phyloP scores from a whole-genome alignment of 441 rosid genomes.

The Lagerstroemia fauriei region DNA sequence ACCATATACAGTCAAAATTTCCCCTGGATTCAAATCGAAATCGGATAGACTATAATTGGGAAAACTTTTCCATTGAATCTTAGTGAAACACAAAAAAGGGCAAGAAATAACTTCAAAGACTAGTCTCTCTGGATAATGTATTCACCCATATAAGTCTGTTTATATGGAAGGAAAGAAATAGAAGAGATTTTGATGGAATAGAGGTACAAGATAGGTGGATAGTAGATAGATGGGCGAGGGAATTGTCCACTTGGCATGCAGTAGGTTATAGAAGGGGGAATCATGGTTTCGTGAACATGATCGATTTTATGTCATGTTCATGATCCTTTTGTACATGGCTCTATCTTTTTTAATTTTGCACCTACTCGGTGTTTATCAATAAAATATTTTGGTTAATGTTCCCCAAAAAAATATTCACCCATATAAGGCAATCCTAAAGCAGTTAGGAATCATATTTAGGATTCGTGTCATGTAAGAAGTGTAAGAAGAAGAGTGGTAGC shows the following conservation, averaged over 20 bases:
- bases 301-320: no score
- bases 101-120: neutral
- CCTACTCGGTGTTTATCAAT: no score
- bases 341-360: no score
- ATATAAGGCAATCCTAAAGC: neutral
- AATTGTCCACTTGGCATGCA: no score
- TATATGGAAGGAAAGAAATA: no score
- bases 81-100: neutral
- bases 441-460: neutral
- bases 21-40: neutral
- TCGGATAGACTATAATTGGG: neutral
- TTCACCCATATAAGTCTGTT: neutral
- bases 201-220: no score
- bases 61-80: neutral
- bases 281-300: no score
- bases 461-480: neutral
- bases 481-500: neutral
- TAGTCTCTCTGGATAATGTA: neutral
- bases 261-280: no score
- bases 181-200: no score
- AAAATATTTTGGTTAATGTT: no score
- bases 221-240: no score
- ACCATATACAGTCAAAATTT: neutral
- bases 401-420: neutral
- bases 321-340: no score